Percentiles rank a stretch among this genome's conserved stretches.
Conservation (phyloP, 2,329 filamentous ascomycete genomes). For the Oidium heveae region DNA sequence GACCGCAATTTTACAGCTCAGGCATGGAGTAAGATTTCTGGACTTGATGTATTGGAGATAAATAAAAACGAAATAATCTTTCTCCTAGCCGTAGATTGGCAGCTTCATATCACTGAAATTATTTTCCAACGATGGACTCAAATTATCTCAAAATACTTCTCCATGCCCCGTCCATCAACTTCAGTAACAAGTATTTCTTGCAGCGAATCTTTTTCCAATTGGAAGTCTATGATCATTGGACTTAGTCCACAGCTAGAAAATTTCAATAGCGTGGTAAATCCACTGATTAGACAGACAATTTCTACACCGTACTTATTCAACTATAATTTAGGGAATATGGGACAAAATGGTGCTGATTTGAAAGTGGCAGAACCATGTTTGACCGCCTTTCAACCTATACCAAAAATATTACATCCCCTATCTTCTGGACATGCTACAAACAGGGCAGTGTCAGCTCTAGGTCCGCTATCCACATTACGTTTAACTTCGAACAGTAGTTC, state of each 20-base stretch:
- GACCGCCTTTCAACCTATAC: neutral
- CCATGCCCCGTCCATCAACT: constrained; percentile 27
- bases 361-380: constrained; percentile 17
- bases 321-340: constrained; percentile 19
- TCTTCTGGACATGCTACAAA: constrained; percentile 20
- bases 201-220: constrained; percentile 19
- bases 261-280: constrained; percentile 21
- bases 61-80: constrained; percentile 94
- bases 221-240: constrained; percentile 31
- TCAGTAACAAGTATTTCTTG: constrained; percentile 14
- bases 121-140: constrained; percentile 87
- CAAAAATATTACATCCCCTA: constrained; percentile 9
- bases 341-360: constrained; percentile 21
- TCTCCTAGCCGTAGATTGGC: constrained; percentile 73
- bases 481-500: constrained; percentile 25
- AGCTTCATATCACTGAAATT: constrained; percentile 73
- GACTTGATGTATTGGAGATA: constrained; percentile 78
- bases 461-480: constrained; percentile 31
- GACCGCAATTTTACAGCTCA: constrained; percentile 94
- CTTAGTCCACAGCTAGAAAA: constrained; percentile 33
- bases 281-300: neutral
- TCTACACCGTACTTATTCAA: constrained; percentile 8
- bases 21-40: constrained; percentile 97
- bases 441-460: constrained; percentile 25
- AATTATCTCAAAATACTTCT: constrained; percentile 60